phyloP scores from a whole-genome alignment of 192 early-diverging fungal species.

The Hyaloraphidium curvatum region DNA sequence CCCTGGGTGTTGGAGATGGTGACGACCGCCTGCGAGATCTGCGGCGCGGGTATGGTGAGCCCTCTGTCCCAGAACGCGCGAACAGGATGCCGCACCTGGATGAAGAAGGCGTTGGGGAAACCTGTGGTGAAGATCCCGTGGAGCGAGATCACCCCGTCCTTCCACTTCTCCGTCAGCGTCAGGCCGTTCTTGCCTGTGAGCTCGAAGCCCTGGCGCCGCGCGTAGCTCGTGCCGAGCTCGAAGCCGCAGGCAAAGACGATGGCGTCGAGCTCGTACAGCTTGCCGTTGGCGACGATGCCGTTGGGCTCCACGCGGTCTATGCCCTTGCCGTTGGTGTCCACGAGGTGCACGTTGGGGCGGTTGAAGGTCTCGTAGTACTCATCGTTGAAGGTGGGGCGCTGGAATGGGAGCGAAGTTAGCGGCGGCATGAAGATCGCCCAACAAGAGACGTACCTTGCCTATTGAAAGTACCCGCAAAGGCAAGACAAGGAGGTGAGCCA shows the following conservation, averaged over 20 bases:
- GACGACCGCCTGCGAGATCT: too few relatives aligned
- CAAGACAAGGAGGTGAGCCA: too few relatives aligned
- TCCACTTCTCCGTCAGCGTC: background rate
- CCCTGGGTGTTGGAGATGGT: too few relatives aligned
- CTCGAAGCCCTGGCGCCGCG: background rate
- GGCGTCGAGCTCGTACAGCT: background rate
- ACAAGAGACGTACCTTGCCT: too few relatives aligned
- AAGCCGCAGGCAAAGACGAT: constrained; percentile 2
- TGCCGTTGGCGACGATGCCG: background rate
- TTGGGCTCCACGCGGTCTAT: background rate
- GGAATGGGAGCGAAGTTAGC: too few relatives aligned
- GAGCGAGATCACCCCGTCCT: background rate
- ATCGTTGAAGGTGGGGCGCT: too few relatives aligned
- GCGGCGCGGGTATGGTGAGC: too few relatives aligned
- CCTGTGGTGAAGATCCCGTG: background rate
- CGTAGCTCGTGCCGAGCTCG: background rate
- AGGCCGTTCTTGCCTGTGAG: background rate
- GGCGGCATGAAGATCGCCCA: too few relatives aligned
- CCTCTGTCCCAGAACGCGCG: too few relatives aligned
- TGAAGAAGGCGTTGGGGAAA: background rate
- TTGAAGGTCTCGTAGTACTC: background rate
- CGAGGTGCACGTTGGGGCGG: background rate
- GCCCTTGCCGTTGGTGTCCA: constrained; percentile 2
- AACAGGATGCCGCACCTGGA: too few relatives aligned
- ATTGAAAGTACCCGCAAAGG: too few relatives aligned